Base-by-base conservation (phyloP, 228 moss, liverwort and hornwort genomes). In the Sphagnum fallax region DNA sequence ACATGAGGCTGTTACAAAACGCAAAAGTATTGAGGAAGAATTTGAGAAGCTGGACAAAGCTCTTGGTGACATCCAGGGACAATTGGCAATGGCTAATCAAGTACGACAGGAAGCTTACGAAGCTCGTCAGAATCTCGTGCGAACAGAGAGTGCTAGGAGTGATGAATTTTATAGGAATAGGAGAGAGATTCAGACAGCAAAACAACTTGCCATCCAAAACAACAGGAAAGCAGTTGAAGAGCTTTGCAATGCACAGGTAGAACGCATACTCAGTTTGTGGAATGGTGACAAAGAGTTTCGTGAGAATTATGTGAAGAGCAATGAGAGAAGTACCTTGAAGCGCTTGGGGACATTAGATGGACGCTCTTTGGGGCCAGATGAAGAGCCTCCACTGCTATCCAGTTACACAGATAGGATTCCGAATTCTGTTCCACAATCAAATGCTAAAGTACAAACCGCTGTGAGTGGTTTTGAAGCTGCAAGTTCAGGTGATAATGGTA, bases 271-370 rank as follows among this genome's bases (percentile, higher is more conserved):
- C 60, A 73, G 57, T 51, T 32, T 89, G 57, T 91, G 94, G 94
- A 89, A 80, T 69, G 80, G 18, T 58, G 79, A 89, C 6, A 65
- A 65, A 1, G 89, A 81, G 52, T 91, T 84, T 68, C 73, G 94
- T 48, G 81, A 47, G 65, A 81, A 65, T 52, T 94, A 94, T 51
- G 60, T 88, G 60, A 94, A 84, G 71, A 82, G 82, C 62, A 94
- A 94, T 64, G 94, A 91, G 73, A 70, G 77, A 75, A 94, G 94
- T 67, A 94, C 89, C 5, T 72, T 86, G 65, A 79, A 78, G 55
- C 87, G 93, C 9, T 69, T 91, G 58, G 81, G 73, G 47, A 84
- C 84, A 18, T 75, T 84, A 66, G 94, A 94, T 70, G 94, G 91
- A 62, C 80, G 90, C 16, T 70, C 81, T 7, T 75, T 87, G 70